Base-by-base conservation (phyloP, 768 basidiomycete genomes). In the Serendipita indica region DNA sequence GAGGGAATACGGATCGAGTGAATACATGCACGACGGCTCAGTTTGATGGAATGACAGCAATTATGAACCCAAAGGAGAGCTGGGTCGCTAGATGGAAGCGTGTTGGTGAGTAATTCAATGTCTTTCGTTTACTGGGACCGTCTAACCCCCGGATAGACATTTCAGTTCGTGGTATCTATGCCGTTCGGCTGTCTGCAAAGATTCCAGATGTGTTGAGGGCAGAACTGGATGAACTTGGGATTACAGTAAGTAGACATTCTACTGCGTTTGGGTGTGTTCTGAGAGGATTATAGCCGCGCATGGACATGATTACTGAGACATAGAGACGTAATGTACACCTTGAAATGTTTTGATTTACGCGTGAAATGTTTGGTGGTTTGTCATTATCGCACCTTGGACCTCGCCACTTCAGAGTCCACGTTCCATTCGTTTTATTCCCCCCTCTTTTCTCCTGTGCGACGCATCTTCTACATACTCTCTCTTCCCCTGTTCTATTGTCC, bases 21-120 rank as follows among this genome's bases (percentile, higher is more conserved):
- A 71, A 78, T 10, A 75, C 79, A 49, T 97, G 92, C 69, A 99
- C 94, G 7, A 93, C 91, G 25, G 82, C 86, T 1, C 83, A 88
- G 63, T 99, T 88, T 64, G 94, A 98, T 64, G 96, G 96, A 12
- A 77, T 90, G 35, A 88, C 97, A 62, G 81, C 92, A 0, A 80
- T 91, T 46, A 81, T 91, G 41, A 81, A 88, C 65, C 85, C 93
- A 1, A 83, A 88, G 64, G 77, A 78, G 49, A 91, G 89, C 68
- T 99, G 96, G 96, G 92, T 98, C 3, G 88, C 89, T 4, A 79
- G 87, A 64, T 99, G 93, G 92, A 93, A 99, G 70, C 74, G 94
- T 68, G 90, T 86, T 64, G 81, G 94, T 93, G 64, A 62, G 84
- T 77, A 16, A 7, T 27, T 54, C 30, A 12, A 14, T 54, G 18